Evolutionary conservation across 257 asterid genomes (phyloP).

Genomic region (Solanum neorickii): DNA sequence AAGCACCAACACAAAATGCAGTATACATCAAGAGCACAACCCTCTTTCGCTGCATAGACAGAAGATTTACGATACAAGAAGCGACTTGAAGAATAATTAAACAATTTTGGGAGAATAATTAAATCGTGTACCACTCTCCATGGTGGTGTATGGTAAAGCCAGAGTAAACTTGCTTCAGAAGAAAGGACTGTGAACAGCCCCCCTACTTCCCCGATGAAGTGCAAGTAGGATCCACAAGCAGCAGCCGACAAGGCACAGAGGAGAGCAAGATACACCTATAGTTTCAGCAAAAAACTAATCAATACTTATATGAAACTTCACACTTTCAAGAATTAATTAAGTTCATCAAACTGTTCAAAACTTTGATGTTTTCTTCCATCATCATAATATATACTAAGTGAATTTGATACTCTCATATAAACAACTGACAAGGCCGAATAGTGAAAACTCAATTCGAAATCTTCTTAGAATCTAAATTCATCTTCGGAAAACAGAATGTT

Average conservation of each 20-base stretch:
- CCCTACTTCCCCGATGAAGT: neutral
- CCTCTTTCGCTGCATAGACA: neutral
- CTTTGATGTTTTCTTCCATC: neutral
- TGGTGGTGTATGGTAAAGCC: neutral
- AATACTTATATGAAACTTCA: no score
- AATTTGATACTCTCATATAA: neutral
- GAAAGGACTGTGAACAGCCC: neutral
- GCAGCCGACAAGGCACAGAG: neutral
- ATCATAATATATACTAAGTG: neutral
- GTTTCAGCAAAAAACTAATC: neutral
- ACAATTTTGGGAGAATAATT: neutral
- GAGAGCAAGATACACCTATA: neutral
- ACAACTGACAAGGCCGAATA: neutral
- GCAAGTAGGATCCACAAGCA: neutral
- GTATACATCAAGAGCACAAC: neutral
- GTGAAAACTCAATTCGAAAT: neutral
- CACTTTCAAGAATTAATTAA: no score
- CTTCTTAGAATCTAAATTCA: neutral
- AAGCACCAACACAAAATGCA: neutral
- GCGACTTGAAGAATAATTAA: neutral
- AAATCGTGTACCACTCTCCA: neutral
- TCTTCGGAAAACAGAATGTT: no score
- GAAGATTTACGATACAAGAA: neutral
- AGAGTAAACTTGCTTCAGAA: neutral
- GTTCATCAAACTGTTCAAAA: neutral